Conservation (phyloP, 2,329 filamentous ascomycete species). For the Juglanconis oblonga region DNA sequence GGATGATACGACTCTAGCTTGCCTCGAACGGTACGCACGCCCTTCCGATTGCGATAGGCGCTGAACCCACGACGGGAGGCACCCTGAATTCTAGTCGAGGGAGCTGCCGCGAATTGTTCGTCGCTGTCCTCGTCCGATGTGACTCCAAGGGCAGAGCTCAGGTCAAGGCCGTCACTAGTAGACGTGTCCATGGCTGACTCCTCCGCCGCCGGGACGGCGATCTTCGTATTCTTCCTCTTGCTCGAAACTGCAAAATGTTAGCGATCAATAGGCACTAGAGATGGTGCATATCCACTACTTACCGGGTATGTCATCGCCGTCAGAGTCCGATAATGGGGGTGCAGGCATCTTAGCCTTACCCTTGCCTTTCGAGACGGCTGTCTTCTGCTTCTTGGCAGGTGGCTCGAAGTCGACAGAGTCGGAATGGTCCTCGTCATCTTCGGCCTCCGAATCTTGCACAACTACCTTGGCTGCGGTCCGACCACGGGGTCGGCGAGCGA, state of each 20-base stretch:
- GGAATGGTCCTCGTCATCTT: conserved; percentile 23
- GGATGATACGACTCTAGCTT: conserved; percentile 28
- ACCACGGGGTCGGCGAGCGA: background rate
- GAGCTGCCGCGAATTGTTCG: conserved; percentile 24
- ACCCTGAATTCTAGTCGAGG: conserved; percentile 12
- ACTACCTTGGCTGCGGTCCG: conserved; percentile 1
- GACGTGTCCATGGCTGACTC: background rate
- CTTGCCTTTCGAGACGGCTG: background rate
- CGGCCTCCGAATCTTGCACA: conserved; percentile 15
- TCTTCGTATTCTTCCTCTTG: conserved; percentile 1
- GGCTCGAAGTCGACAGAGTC: conserved; percentile 6
- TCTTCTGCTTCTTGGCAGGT: conserved; percentile 16
- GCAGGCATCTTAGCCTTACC: background rate
- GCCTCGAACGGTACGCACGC: conserved; percentile 49
- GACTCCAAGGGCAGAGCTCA: conserved; percentile 1
- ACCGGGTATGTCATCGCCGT: conserved; percentile 9
- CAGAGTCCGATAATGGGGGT: background rate
- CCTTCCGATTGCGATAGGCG: conserved; percentile 23
- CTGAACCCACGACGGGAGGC: conserved; percentile 33
- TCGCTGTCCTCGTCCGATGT: conserved; percentile 29
- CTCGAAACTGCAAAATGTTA: background rate
- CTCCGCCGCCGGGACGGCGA: background rate
- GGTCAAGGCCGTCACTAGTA: conserved; percentile 1
- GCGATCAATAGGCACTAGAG: background rate
- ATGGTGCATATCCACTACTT: background rate